Evolutionary conservation across 2,329 filamentous ascomycete species (phyloP).

Genomic region (Septoria petroselini): DNA sequence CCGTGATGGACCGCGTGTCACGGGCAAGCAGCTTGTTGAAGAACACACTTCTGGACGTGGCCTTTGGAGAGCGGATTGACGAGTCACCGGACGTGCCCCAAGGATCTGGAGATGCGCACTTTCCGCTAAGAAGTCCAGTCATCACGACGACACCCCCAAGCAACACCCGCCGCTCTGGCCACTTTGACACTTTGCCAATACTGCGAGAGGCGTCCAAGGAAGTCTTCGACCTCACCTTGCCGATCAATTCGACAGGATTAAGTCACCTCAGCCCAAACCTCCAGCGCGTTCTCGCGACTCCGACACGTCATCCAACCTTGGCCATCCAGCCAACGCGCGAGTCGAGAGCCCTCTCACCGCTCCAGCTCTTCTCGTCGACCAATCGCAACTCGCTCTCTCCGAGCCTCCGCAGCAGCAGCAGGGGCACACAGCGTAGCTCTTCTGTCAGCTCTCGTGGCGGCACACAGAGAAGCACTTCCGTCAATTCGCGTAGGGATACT

Average conservation of each 20-base stretch:
- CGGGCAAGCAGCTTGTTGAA: conserved; percentile 14
- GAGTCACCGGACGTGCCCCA: not conserved
- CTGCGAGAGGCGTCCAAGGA: conserved; percentile 22
- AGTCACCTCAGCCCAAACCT: conserved; percentile 9
- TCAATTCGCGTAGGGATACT: conserved; percentile 1
- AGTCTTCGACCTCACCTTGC: conserved; percentile 1
- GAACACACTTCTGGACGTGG: conserved; percentile 16
- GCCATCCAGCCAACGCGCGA: conserved; percentile 8
- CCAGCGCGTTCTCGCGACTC: conserved; percentile 12
- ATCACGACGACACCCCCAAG: not conserved
- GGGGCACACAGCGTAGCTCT: conserved; percentile 1
- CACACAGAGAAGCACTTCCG: too few relatives aligned
- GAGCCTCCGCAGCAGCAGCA: not conserved
- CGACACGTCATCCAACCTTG: conserved; percentile 14
- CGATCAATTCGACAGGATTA: not conserved
- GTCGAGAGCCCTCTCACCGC: conserved; percentile 6
- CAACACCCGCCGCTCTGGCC: conserved; percentile 7
- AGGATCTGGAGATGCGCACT: not conserved
- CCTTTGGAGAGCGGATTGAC: conserved; percentile 9
- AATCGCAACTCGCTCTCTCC: conserved; percentile 1
- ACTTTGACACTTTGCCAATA: conserved; percentile 12
- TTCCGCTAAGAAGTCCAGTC: not conserved
- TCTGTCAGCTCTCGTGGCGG: not conserved
- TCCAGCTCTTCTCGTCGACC: conserved; percentile 8
- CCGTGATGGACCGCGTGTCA: conserved; percentile 15